A percentile compares a stretch with the other conserved stretches of the same genome.
Conservation (phyloP, 768 basidiomycete species). For the Tricholoma bakamatsutake region DNA sequence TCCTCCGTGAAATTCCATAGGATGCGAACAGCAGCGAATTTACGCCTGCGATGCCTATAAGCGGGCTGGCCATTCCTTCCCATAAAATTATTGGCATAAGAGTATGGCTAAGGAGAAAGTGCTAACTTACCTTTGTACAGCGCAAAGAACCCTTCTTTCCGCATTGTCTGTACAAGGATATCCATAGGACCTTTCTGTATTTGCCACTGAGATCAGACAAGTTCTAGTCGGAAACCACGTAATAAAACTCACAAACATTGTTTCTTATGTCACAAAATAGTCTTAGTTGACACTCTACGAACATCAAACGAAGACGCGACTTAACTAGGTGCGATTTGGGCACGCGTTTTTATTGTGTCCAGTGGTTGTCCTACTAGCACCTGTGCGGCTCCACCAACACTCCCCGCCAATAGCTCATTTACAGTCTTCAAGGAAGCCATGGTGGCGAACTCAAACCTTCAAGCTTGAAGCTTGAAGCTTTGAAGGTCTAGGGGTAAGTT, state of each 20-base stretch:
- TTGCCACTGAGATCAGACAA: neutral
- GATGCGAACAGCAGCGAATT: constrained; percentile 94
- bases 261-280: constrained; percentile 40
- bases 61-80: constrained; percentile 83
- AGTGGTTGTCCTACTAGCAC: constrained; percentile 93
- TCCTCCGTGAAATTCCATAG: constrained; percentile 72
- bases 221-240: neutral
- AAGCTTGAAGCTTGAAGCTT: no score
- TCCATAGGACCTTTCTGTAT: constrained; percentile 89
- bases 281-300: constrained; percentile 1
- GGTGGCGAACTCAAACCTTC: neutral
- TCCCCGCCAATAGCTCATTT: constrained; percentile 84
- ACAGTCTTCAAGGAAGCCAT: constrained; percentile 44
- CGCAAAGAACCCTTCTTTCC: constrained; percentile 89
- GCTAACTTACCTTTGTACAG: constrained; percentile 78
- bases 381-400: constrained; percentile 89
- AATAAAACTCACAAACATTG: constrained; percentile 72
- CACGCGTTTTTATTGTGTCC: constrained; percentile 84
- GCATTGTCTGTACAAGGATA: constrained; percentile 73
- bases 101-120: neutral
- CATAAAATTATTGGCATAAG: neutral
- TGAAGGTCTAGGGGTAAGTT: no score
- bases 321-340: constrained; percentile 80
- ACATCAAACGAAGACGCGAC: constrained; percentile 10
- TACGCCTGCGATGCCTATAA: constrained; percentile 91